Percentiles rank a stretch among this genome's conserved stretches.
Evolutionary conservation across 2,329 filamentous ascomycete species (phyloP).

Genomic region (Botryotinia calthae): DNA sequence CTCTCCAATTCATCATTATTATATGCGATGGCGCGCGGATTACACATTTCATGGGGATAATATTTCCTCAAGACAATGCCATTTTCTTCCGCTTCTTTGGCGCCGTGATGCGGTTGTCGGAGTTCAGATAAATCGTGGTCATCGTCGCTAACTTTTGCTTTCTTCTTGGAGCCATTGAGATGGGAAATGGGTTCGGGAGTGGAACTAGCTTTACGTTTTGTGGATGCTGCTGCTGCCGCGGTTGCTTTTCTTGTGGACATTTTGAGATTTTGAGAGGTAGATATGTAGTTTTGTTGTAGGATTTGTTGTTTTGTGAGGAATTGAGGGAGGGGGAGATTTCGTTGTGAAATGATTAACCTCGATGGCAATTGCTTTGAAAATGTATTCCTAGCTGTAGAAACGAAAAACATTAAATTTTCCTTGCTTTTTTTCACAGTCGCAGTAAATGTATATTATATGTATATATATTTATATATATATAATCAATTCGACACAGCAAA

Average conservation of each 20-base stretch:
- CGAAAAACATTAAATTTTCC: background rate
- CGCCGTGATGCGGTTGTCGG: constrained; percentile 32
- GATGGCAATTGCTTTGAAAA: background rate
- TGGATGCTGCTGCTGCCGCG: constrained; percentile 2
- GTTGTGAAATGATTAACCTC: background rate
- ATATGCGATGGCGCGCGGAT: constrained; percentile 72
- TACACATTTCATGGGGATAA: constrained; percentile 85
- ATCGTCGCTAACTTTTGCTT: constrained; percentile 26
- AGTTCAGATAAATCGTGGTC: constrained; percentile 28
- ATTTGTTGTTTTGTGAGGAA: background rate
- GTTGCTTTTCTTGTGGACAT: constrained; percentile 27
- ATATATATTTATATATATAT: background rate
- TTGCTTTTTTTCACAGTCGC: background rate
- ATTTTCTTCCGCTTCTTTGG: constrained; percentile 47
- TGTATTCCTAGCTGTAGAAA: background rate
- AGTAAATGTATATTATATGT: background rate
- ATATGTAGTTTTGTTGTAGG: background rate
- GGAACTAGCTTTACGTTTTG: constrained; percentile 32
- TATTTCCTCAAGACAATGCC: constrained; percentile 70
- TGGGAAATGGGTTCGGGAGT: constrained; percentile 19
- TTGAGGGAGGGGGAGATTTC: background rate
- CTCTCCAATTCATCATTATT: constrained; percentile 65
- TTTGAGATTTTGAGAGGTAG: constrained; percentile 20
- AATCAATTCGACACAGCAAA: background rate
- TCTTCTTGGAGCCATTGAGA: constrained; percentile 26